Percentiles rank a stretch among this genome's conserved stretches.
phyloP scores from a whole-genome alignment of 176 grass and related monocot genomes.

The Panicum miliaceum region DNA sequence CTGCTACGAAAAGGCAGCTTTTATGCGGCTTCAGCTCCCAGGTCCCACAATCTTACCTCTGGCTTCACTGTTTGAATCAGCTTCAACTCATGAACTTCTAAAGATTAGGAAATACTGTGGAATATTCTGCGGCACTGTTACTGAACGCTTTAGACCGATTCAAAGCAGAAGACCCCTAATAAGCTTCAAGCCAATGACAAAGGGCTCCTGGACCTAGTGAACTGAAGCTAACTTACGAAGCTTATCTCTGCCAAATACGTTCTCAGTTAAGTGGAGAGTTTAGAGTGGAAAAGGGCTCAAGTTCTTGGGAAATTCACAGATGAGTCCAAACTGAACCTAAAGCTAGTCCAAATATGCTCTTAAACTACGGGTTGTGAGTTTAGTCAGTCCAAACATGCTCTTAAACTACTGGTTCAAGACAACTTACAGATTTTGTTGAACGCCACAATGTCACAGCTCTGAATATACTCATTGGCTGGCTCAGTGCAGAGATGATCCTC shows the following conservation, averaged over 20 bases:
- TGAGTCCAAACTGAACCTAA: neutral
- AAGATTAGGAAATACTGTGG: neutral
- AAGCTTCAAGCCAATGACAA: no score
- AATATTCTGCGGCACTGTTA: neutral
- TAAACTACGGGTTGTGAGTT: neutral
- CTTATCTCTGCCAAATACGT: neutral
- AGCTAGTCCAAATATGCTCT: neutral
- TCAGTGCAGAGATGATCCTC: conserved; percentile 55
- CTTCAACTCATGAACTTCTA: neutral
- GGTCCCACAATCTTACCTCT: no score
- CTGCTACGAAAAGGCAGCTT: neutral
- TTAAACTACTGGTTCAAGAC: neutral
- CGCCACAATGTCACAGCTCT: conserved; percentile 70
- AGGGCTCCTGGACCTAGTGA: neutral
- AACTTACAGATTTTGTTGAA: conserved; percentile 82
- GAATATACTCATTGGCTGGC: conserved; percentile 62
- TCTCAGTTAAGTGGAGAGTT: neutral
- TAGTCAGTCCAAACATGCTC: neutral
- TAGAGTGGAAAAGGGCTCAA: neutral
- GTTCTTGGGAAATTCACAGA: neutral
- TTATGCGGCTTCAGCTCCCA: neutral
- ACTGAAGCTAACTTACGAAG: neutral
- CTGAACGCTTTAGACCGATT: neutral
- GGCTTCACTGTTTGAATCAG: neutral
- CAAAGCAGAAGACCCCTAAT: neutral